These are phyloP conservation scores for Apiotrichum laibachii DNA, from an alignment of 1,284 basidiomycete genomes.

Conservation along the genomic window DNA sequence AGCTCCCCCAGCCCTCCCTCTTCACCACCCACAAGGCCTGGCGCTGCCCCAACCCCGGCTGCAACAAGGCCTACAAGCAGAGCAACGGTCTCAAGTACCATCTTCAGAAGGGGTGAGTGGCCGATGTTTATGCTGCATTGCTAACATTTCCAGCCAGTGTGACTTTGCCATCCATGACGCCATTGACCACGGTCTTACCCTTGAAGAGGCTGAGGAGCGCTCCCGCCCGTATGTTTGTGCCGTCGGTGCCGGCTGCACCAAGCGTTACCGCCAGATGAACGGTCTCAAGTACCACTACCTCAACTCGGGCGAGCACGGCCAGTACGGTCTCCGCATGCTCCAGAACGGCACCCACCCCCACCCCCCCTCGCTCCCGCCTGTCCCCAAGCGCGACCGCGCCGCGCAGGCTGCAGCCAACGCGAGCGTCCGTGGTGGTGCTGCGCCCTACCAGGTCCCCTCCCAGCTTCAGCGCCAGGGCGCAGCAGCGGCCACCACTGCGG, in stretches of 20 bases:
- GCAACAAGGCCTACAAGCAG: slow-evolving; percentile 98
- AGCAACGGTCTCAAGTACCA: slow-evolving; percentile 96
- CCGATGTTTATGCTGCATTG: slow-evolving; percentile 54
- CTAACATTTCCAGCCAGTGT: slow-evolving; percentile 61
- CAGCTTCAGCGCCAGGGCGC: slow-evolving; percentile 10
- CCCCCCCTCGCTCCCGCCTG: slow-evolving; percentile 35
- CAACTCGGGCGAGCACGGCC: slow-evolving; percentile 92
- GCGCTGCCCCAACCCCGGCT: slow-evolving; percentile 93
- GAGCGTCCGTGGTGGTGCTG: slow-evolving; percentile 11
- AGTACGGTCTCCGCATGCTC: slow-evolving; percentile 75
- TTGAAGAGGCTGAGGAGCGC: slow-evolving; percentile 75
- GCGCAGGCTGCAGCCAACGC: slow-evolving; percentile 13
- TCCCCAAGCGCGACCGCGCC: slow-evolving; percentile 24
- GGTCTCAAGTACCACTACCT: slow-evolving; percentile 91
- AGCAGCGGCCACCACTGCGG: not conserved
- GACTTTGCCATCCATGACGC: slow-evolving; percentile 79
- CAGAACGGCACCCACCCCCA: slow-evolving; percentile 72
- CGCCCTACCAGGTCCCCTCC: slow-evolving; percentile 31
- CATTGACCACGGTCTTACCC: slow-evolving; percentile 65
- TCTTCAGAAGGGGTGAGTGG: slow-evolving; percentile 60
- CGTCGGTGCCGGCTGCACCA: slow-evolving; percentile 76
- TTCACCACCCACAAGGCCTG: slow-evolving; percentile 75
- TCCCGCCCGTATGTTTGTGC: slow-evolving; percentile 83
- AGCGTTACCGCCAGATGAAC: slow-evolving; percentile 98
- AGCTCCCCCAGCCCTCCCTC: slow-evolving; percentile 43